Evolutionary conservation across 2,329 filamentous ascomycete genomes (phyloP).

Genomic region (Cytospora chrysosperma): DNA sequence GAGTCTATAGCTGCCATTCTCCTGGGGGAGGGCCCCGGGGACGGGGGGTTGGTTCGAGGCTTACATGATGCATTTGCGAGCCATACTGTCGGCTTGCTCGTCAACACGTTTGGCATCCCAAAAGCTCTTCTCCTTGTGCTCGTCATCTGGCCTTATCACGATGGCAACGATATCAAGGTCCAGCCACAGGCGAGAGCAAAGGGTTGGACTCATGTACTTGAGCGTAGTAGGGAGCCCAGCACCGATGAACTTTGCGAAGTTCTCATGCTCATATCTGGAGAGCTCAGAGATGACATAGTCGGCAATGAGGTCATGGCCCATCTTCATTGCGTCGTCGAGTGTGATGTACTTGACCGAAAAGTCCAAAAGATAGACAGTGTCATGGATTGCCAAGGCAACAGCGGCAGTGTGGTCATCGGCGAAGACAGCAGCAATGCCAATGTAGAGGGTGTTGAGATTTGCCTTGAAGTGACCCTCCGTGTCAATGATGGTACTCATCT

Average conservation of each 20-base stretch:
- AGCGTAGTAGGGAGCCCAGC: constrained; percentile 65
- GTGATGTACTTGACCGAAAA: constrained; percentile 63
- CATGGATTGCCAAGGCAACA: constrained; percentile 68
- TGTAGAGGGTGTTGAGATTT: constrained; percentile 53
- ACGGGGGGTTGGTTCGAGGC: constrained; percentile 28
- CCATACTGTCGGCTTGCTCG: constrained; percentile 80
- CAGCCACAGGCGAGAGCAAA: constrained; percentile 72
- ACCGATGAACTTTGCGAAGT: constrained; percentile 73
- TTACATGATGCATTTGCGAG: constrained; percentile 73
- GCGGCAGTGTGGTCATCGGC: constrained; percentile 52
- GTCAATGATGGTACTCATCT: constrained; percentile 46
- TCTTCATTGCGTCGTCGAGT: constrained; percentile 40
- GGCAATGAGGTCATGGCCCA: constrained; percentile 49
- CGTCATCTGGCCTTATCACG: constrained; percentile 53
- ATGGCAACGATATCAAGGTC: constrained; percentile 76
- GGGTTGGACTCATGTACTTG: constrained; percentile 57
- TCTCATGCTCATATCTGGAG: constrained; percentile 59
- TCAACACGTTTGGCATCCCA: constrained; percentile 60
- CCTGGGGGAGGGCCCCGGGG: no score
- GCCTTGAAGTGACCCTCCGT: constrained; percentile 45
- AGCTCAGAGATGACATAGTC: constrained; percentile 60
- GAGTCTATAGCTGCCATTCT: background rate
- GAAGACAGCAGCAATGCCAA: constrained; percentile 60
- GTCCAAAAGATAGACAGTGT: constrained; percentile 72
- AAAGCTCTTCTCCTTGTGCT: constrained; percentile 37